phyloP scores from a whole-genome alignment of 2,329 filamentous ascomycete genomes.

The Zymoseptoria crescenta region DNA sequence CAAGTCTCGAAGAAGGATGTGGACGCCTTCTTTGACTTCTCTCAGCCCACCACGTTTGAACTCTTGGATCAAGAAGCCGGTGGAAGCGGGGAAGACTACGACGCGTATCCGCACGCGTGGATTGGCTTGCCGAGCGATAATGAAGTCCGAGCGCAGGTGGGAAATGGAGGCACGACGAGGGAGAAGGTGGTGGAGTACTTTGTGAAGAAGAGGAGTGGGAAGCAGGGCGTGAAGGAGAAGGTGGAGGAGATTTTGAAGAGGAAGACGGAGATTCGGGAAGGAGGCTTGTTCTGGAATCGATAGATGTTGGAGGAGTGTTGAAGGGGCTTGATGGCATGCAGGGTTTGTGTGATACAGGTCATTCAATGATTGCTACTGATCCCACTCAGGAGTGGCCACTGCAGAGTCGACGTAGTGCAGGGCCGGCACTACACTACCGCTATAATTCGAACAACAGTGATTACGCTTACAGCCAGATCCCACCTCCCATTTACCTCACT shows the following conservation, averaged over 20 bases:
- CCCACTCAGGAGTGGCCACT: too few relatives aligned
- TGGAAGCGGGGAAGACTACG: constrained; percentile 49
- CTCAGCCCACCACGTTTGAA: constrained; percentile 40
- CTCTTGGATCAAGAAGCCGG: constrained; percentile 42
- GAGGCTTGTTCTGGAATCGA: constrained; percentile 3
- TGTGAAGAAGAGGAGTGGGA: constrained; percentile 35
- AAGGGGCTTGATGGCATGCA: too few relatives aligned
- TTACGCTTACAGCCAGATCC: too few relatives aligned
- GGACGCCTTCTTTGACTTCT: constrained; percentile 49
- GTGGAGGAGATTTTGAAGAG: constrained; percentile 53
- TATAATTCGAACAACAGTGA: too few relatives aligned
- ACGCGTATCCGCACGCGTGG: constrained; percentile 61
- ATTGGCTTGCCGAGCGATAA: constrained; percentile 68
- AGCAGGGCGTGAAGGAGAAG: constrained; percentile 49
- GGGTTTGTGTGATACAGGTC: too few relatives aligned
- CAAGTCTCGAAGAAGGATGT: constrained; percentile 54
- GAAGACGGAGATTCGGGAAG: constrained; percentile 15
- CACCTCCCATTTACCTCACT: too few relatives aligned
- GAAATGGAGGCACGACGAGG: constrained; percentile 14
- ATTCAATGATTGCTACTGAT: too few relatives aligned
- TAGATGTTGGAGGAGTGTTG: not conserved
- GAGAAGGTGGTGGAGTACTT: constrained; percentile 36
- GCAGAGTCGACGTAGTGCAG: too few relatives aligned
- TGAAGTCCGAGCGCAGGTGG: constrained; percentile 45
- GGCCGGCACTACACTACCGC: too few relatives aligned